Base-by-base conservation (phyloP, 176 grass and related monocot species). In the Alopecurus myosuroides region DNA sequence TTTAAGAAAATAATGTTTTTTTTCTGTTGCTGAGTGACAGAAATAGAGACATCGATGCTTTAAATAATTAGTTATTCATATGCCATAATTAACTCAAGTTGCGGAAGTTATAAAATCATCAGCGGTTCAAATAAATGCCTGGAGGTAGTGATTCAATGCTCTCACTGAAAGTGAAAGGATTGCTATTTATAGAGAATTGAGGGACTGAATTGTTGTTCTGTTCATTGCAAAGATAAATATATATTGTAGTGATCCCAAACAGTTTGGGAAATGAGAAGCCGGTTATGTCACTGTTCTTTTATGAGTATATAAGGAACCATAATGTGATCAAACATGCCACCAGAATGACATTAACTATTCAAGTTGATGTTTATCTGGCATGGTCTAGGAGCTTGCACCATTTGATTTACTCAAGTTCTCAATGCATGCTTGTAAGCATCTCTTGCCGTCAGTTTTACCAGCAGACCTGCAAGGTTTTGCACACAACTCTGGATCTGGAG, bases 311-410 rank as follows among this genome's bases (percentile, higher is more conserved):
- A 56, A 84, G 71, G 22, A 45, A 69, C 12, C 36, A 34, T 57
- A 26, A 70, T 78, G 74, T 39, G 72, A 85, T 76, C 58, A n/a
- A 78, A 44, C 18, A n/a, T 66, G 17, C 49, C 34, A 29, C 60
- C 6, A 30, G 23, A 69, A 41, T 77, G 37, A 35, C 29, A 8
- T 62, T n/a, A 41, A 2, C 34, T 74, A 18, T 17, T 14, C 23
- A 55, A 37, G 35, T 77, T 86, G 19, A 44, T 86, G 60, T 77
- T 51, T 85, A 78, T 79, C 18, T 57, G 28, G 11, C 49, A 58
- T 46, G 36, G 3, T 31, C 28, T 33, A 29, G 19, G 67, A 77
- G 33, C 10, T 51, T 77, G 30, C 46, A 26, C 12, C 22, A 62
- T 63, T 69, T 7, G 11, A 57, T 45, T 55, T 77, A 19, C 36